These are phyloP conservation scores for Tylopilus vinaceipallidus DNA, from an alignment of 768 basidiomycete species.

Conservation along the genomic window DNA sequence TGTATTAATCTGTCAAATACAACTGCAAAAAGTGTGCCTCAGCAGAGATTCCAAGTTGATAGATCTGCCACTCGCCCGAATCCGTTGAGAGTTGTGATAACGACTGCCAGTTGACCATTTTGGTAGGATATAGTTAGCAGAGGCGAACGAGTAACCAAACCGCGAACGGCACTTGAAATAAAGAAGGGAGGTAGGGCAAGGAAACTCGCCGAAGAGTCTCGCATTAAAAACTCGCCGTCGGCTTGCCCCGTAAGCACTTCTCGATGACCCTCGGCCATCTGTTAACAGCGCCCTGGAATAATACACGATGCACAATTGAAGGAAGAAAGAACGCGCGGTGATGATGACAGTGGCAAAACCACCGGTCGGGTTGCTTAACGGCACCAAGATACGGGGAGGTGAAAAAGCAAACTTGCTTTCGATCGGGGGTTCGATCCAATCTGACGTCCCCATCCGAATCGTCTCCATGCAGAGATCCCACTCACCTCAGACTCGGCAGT, in stretches of 20 bases:
- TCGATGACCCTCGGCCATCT: slow-evolving; percentile 15
- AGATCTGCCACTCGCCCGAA: slow-evolving; percentile 27
- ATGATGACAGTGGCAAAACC: not conserved
- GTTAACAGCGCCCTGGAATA: slow-evolving; percentile 5
- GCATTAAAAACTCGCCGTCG: slow-evolving; percentile 13
- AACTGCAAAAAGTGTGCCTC: slow-evolving; percentile 22
- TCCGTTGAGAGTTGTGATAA: slow-evolving; percentile 36
- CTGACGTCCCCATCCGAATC: not conserved
- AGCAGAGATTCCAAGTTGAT: not conserved
- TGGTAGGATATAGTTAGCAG: not conserved
- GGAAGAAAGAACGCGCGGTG: slow-evolving; percentile 20
- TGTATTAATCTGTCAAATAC: slow-evolving; percentile 43
- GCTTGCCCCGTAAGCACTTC: slow-evolving; percentile 1
- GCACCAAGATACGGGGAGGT: slow-evolving; percentile 16
- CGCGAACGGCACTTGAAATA: not conserved
- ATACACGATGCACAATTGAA: slow-evolving; percentile 4
- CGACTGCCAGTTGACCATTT: slow-evolving; percentile 44
- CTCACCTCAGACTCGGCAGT: not conserved
- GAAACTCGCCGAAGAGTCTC: not conserved
- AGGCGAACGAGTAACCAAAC: not conserved
- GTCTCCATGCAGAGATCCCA: not conserved
- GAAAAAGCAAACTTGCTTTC: slow-evolving; percentile 4
- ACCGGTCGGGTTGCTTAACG: slow-evolving; percentile 17
- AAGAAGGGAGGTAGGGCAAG: not conserved
- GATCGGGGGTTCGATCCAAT: slow-evolving; percentile 6